A percentile compares a stretch with the other conserved stretches of the same genome.
Conservation (phyloP, 2,329 filamentous ascomycete species). For the Pseudogymnoascus destructans region DNA sequence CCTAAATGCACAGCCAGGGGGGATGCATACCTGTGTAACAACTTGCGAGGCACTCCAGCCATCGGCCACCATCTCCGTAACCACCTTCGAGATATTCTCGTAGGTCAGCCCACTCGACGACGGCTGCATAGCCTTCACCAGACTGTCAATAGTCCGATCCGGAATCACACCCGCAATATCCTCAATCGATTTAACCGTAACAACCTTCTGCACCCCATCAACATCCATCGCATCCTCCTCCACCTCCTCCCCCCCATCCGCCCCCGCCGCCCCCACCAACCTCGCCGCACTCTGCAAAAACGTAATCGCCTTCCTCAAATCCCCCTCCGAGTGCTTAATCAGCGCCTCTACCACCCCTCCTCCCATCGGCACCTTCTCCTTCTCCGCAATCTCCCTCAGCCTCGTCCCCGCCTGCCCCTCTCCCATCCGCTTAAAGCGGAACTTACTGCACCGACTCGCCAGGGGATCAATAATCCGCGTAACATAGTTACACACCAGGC, state of each 20-base stretch:
- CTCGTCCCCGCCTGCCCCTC: conserved; percentile 69
- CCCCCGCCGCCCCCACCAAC: conserved; percentile 54
- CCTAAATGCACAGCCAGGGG: neutral
- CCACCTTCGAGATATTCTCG: conserved; percentile 58
- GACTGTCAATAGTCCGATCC: conserved; percentile 50
- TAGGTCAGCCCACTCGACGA: conserved; percentile 53
- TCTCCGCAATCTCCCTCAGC: conserved; percentile 66
- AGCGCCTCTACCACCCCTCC: conserved; percentile 71
- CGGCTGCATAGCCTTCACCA: conserved; percentile 67
- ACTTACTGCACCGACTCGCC: conserved; percentile 87
- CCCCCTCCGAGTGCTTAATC: conserved; percentile 80
- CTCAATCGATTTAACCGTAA: conserved; percentile 72
- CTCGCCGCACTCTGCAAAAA: conserved; percentile 90
- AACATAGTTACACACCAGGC: conserved; percentile 96
- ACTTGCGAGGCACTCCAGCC: conserved; percentile 94
- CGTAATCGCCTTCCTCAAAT: conserved; percentile 91
- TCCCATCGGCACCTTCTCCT: conserved; percentile 65
- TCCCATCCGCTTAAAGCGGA: conserved; percentile 92
- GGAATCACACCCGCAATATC: conserved; percentile 96
- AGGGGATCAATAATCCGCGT: conserved; percentile 95
- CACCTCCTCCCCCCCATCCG: conserved; percentile 26
- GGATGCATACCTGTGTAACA: conserved; percentile 52
- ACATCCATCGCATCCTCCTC: conserved; percentile 33
- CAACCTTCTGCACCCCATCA: conserved; percentile 43
- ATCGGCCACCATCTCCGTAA: conserved; percentile 86